Evolutionary conservation across 75 land plant genomes (phyloP), one percentile per base, ranked within the genome.

Genomic region (Pseudotsuga menziesii): DNA sequence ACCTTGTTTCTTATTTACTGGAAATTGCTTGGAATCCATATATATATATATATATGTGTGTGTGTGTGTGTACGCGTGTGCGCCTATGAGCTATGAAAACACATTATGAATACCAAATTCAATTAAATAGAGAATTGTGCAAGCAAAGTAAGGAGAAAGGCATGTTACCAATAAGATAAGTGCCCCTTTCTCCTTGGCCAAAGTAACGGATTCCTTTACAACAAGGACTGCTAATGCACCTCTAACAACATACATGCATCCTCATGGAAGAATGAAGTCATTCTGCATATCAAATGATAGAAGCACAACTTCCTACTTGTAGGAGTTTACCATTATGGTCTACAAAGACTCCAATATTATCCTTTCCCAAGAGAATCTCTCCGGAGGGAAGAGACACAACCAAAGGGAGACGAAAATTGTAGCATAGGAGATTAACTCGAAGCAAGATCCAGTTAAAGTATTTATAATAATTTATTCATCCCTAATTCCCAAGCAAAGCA

Each of bases 321-420:
- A n/a, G n/a, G n/a, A n/a, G n/a, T n/a, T n/a, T n/a, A n/a, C n/a
- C n/a, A n/a, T n/a, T n/a, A n/a, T n/a, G n/a, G n/a, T n/a, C n/a
- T n/a, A n/a, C n/a, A n/a, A n/a, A n/a, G n/a, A n/a, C n/a, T n/a
- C n/a, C n/a, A n/a, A n/a, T n/a, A n/a, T n/a, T n/a, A n/a, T n/a
- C 98, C 98, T 96, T 96, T 44, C 99, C 99, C 6, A 96, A 81
- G 74, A 96, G 82, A 56, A 96, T 89, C 74, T 94, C 93, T 32
- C 91, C 99, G 58, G 89, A 85, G 39, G 91, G 91, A 77, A 96
- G 88, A 5, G 97, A 82, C 23, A 92, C 84, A 41, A 91, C 89
- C 15, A 94, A 79, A 58, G 99, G 97, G 54, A 90, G 88, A n/a
- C n/a, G 32, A 92, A 94, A 58, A 82, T 76, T 78, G 92, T 85